phyloP scores from a whole-genome alignment of 495 filamentous ascomycete genomes.

The Cercophora sp. region DNA sequence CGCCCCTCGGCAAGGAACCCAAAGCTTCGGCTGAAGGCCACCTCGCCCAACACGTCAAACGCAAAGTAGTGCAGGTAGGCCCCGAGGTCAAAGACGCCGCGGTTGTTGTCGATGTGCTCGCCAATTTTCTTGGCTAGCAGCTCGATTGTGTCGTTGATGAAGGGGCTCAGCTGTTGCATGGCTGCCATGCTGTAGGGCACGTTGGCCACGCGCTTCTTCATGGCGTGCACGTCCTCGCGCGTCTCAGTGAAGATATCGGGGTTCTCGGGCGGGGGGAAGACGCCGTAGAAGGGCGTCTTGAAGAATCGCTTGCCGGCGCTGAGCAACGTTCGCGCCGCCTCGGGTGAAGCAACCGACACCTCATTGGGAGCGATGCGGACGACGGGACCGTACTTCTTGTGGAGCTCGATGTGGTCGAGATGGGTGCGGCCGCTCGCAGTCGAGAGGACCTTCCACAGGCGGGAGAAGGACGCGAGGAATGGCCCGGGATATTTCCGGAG shows the following conservation, averaged over 20 bases:
- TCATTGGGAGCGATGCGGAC: slow-evolving; percentile 56
- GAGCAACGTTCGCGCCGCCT: slow-evolving; percentile 43
- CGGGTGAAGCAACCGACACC: slow-evolving; percentile 50
- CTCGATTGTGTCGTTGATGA: slow-evolving; percentile 47
- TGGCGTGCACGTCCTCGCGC: slow-evolving; percentile 50
- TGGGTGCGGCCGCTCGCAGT: slow-evolving; percentile 37
- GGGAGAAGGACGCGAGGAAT: slow-evolving; percentile 44
- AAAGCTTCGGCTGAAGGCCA: slow-evolving; percentile 61
- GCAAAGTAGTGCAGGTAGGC: slow-evolving; percentile 53
- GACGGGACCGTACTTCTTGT: slow-evolving; percentile 51
- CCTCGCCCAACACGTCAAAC: slow-evolving; percentile 57
- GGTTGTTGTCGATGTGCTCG: slow-evolving; percentile 16
- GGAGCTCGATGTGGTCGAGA: slow-evolving; percentile 43
- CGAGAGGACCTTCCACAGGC: slow-evolving; percentile 44
- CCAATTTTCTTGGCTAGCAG: slow-evolving; percentile 39
- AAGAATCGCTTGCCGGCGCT: slow-evolving; percentile 51
- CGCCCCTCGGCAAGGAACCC: slow-evolving; percentile 57
- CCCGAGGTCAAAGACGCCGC: slow-evolving; percentile 42
- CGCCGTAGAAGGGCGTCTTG: slow-evolving; percentile 53
- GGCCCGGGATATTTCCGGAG: slow-evolving; percentile 49
- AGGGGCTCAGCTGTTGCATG: slow-evolving; percentile 47
- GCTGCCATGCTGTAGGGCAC: slow-evolving; percentile 52
- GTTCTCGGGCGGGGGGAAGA: slow-evolving; percentile 54
- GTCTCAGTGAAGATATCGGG: slow-evolving; percentile 58
- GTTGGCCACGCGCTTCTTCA: slow-evolving; percentile 53